Evolutionary conservation across 129 eudicot species (phyloP).

Genomic region (Lonicera japonica): DNA sequence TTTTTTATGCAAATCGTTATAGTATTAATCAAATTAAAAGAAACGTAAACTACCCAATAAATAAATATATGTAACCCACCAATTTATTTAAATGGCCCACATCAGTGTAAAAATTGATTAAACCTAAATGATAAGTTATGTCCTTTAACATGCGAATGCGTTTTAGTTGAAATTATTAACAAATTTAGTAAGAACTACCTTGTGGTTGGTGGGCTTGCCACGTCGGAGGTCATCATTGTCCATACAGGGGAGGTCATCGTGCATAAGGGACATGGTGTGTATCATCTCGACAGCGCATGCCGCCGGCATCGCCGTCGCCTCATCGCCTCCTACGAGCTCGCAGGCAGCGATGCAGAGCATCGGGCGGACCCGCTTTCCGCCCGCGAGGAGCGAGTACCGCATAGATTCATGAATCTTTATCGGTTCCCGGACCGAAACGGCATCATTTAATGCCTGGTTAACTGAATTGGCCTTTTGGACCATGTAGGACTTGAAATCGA

Average conservation of each 20-base stretch:
- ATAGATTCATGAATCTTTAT: conserved; percentile 46
- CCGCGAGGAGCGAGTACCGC: conserved; percentile 67
- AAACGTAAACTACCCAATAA: too few species aligned
- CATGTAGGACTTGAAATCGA: conserved; percentile 42
- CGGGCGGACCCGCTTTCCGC: conserved; percentile 64
- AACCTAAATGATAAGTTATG: too few species aligned
- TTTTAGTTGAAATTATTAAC: too few species aligned
- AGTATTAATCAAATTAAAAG: too few species aligned
- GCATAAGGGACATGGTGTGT: conserved; percentile 57
- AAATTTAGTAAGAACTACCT: too few species aligned
- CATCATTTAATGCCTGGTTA: conserved; percentile 39
- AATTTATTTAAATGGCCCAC: too few species aligned
- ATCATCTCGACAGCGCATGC: conserved; percentile 71
- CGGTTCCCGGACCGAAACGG: conserved; percentile 33
- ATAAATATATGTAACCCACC: too few species aligned
- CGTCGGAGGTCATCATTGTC: conserved; percentile 64
- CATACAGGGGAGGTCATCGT: conserved; percentile 64
- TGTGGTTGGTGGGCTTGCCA: conserved; percentile 55
- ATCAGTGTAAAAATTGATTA: too few species aligned
- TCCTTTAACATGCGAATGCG: too few species aligned
- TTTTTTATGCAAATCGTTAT: too few species aligned
- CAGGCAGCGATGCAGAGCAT: conserved; percentile 58
- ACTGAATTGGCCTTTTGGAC: conserved; percentile 38
- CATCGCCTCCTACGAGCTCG: conserved; percentile 49
- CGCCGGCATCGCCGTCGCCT: conserved; percentile 35